phyloP scores from a whole-genome alignment of 2,329 filamentous ascomycete species.

The Phoma sp. region DNA sequence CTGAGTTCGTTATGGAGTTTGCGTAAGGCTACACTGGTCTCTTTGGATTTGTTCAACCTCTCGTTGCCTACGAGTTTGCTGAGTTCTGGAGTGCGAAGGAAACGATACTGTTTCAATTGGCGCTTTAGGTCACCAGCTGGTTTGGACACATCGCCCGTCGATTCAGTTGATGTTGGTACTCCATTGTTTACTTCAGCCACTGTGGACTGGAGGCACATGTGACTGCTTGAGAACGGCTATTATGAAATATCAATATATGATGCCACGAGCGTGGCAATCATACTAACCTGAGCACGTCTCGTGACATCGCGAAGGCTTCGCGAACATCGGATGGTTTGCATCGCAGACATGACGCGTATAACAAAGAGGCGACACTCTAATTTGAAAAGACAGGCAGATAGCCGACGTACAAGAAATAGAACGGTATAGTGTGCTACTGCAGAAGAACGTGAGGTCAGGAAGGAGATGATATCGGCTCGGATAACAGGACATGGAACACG shows the following conservation, averaged over 20 bases:
- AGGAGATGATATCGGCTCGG: background rate
- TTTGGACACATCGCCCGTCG: background rate
- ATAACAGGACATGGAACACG: background rate
- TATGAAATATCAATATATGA: background rate
- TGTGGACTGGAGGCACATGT: conserved; percentile 9
- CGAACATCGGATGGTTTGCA: conserved; percentile 10
- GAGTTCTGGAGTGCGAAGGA: background rate
- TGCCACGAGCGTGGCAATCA: background rate
- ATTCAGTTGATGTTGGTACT: background rate
- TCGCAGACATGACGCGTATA: conserved; percentile 1
- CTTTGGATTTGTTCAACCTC: background rate
- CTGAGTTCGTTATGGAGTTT: background rate
- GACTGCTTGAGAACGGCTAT: background rate
- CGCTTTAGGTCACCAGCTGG: no score
- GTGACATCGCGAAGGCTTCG: conserved; percentile 12
- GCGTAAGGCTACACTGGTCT: background rate
- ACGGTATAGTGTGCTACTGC: no score
- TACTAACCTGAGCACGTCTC: conserved; percentile 7
- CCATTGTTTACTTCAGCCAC: background rate
- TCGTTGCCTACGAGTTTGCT: background rate
- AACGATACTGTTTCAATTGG: background rate
- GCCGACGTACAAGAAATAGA: background rate
- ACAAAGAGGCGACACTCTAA: background rate
- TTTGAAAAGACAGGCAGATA: background rate
- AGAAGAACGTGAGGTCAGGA: background rate